These are phyloP conservation scores for Plasmodium gaboni DNA, from an alignment of 169 alveolate species.

Conservation along the genomic window DNA sequence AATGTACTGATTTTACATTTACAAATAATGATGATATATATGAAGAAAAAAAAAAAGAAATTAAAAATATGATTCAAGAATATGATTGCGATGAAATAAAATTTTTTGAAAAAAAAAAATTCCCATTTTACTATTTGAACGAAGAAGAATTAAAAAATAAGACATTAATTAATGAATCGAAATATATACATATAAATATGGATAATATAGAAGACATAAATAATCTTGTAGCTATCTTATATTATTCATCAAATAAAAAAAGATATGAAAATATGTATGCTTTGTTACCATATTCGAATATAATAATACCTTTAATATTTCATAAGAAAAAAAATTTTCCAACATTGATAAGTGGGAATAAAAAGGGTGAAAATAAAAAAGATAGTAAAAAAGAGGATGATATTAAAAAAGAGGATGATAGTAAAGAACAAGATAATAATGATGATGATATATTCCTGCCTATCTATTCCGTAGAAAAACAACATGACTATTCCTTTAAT, in stretches of 20 bases:
- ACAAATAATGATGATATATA: not conserved
- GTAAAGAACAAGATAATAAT: not conserved
- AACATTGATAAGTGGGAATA: not conserved
- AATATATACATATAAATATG: constrained; percentile 4
- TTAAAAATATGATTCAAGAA: not conserved
- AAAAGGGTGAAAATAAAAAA: not conserved
- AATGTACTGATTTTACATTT: too few species aligned
- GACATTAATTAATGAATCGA: not conserved
- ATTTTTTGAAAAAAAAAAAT: constrained; percentile 15
- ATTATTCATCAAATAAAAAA: constrained; percentile 22
- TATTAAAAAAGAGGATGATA: too few species aligned
- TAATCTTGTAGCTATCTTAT: constrained; percentile 14
- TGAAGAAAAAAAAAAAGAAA: not conserved
- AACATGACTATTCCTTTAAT: not conserved
- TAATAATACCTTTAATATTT: constrained; percentile 21
- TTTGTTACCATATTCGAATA: constrained; percentile 12
- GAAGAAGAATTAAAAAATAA: not conserved
- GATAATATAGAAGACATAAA: constrained; percentile 9
- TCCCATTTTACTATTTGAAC: constrained; percentile 6
- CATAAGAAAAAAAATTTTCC: constrained; percentile 5
- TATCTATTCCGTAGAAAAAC: constrained; percentile 4
- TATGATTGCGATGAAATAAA: constrained; percentile 2
- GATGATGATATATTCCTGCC: constrained; percentile 34
- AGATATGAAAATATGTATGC: constrained; percentile 32
- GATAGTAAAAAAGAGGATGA: not conserved